Base-by-base conservation (phyloP, 495 filamentous ascomycete species). In the Articulospora tetracladia region DNA sequence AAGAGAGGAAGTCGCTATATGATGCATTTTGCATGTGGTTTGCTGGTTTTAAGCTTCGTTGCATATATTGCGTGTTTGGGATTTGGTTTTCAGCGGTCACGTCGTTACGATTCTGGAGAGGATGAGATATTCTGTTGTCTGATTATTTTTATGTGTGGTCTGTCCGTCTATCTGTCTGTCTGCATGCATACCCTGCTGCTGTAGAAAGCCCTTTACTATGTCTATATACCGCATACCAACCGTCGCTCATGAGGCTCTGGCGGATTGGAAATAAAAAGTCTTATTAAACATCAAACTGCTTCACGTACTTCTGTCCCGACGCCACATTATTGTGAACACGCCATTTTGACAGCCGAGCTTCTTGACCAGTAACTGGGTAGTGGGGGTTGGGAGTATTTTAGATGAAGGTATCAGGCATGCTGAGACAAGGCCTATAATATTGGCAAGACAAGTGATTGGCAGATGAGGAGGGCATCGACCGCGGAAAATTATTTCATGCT, bases 81-180 rank as follows among this genome's bases (percentile, higher is more conserved):
- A 24, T 57, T 34, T n/a, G n/a, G n/a, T 36, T 57, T 44, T 44
- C 39, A 44, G 22, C 53, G 30, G 24, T 55, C 36, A 55, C 28
- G 53, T 55, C 27, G 32, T 55, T 36, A 55, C 25, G 53, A 55
- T 23, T 53, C 26, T 28, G 50, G 15, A 30, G 50, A 30, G 26
- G 50, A 53, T 4, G 50, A 28, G 32, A 25, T n/a, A 4, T 53
- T 28, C 28, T 53, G 50, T 30, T 30, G 10, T 15, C 32, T 53
- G 50, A n/a, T 20, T 28, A 10, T 24, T 51, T 53, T 32, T 53
- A 22, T 51, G 20, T 19, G 25, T 51, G 25, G 22, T 24, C 22
- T 25, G 30, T 44, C n/a, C 39, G 39, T 17, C n/a, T 11, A 7
- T 12, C 10, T n/a, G 39, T 44, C 39, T 17, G 3, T 15, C 39